A percentile compares a stretch with the other conserved stretches of the same genome.
These are phyloP conservation scores for Podospora fimiseda DNA, from an alignment of 495 filamentous ascomycete species.

Conservation along the genomic window DNA sequence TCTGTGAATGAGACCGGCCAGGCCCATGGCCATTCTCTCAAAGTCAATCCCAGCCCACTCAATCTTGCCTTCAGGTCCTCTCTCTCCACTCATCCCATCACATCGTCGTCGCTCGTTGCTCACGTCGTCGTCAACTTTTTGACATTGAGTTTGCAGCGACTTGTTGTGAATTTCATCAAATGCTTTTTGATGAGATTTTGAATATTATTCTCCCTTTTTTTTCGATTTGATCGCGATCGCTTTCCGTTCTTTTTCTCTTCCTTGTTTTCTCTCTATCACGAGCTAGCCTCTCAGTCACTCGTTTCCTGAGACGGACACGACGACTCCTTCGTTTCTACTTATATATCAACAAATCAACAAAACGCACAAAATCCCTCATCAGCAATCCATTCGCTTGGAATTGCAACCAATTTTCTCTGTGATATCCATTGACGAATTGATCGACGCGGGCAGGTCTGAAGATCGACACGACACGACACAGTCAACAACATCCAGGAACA, in stretches of 20 bases:
- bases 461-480: background rate
- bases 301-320: constrained; percentile 25
- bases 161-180: constrained; percentile 7
- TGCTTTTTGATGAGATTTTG: constrained; percentile 14
- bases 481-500: background rate
- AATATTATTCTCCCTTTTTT: constrained; percentile 1
- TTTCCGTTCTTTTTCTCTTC: constrained; percentile 30
- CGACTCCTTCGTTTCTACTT: background rate
- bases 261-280: constrained; percentile 9
- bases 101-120: constrained; percentile 12
- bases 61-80: constrained; percentile 5
- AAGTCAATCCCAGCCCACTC: constrained; percentile 16
- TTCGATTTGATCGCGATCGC: background rate
- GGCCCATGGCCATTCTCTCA: constrained; percentile 23
- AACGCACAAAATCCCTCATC: background rate
- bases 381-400: background rate
- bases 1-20: constrained; percentile 1
- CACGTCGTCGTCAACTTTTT: constrained; percentile 14
- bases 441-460: too few relatives aligned
- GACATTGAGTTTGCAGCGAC: constrained; percentile 10
- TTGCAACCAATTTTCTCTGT: background rate
- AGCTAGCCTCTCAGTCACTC: constrained; percentile 49
- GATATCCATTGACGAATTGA: background rate
- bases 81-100: constrained; percentile 12
- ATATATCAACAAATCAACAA: background rate